Evolutionary conservation across 768 basidiomycete species (phyloP), one percentile per base, ranked within the genome.

Genomic region (Boletus pseudopeckii): DNA sequence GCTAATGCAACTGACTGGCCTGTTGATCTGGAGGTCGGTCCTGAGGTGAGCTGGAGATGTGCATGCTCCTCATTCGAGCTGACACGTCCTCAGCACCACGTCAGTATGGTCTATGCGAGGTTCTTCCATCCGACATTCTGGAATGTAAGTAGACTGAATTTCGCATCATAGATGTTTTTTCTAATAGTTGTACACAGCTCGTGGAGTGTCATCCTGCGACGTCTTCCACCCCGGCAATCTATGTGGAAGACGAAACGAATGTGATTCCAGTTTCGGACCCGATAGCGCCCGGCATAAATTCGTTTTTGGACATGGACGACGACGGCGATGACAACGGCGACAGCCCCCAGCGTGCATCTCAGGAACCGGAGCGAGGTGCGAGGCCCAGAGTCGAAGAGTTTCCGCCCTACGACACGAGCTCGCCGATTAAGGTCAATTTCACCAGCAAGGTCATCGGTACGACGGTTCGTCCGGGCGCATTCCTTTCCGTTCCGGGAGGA

Each of bases 101-200:
- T 64, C 5, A 62, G 34, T 14, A 64, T 61, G 59, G 53, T 65
- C 0, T 64, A 65, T 30, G 62, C 61, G 1, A 61, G 36, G 37
- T 57, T 43, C 47, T 65, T 65, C 36, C 64, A 65, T 33, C 64
- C 64, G 3, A 55, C 47, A 1, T 42, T 41, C 18, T 65, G 64
- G 64, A 54, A 61, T 38, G 64, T 61, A 18, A 42, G 59, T 46
- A 17, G 0, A 30, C 15, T 38, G 1, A 5, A 17, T 14, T 26
- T 42, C 10, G 1, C 20, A 0, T 13, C 7, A 10, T 7, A 4
- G 5, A 17, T 32, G 10, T 9, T 33, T 13, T n/a, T 18, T 6
- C 15, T 49, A 9, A 55, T 15, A 14, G 7, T 42, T 4, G 1
- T 10, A 4, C 0, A 2, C 28, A 65, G 64, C 18, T 48, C 4